These are phyloP conservation scores for Suillus lakei DNA, from an alignment of 768 basidiomycete genomes.

Conservation along the genomic window DNA sequence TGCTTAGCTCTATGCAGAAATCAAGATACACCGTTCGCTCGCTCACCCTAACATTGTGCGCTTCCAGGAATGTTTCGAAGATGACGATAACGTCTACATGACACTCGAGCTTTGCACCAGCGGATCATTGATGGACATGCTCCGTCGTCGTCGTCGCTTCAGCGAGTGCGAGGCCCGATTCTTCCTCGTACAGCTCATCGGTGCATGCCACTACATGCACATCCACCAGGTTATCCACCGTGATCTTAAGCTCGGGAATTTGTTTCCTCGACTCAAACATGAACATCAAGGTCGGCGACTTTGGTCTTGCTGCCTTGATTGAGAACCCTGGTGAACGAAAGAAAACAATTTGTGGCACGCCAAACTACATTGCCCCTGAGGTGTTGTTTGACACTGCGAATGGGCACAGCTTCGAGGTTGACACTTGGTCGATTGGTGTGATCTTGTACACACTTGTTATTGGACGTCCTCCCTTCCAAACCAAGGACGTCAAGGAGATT, in stretches of 20 bases:
- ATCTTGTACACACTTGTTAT: conserved; percentile 94
- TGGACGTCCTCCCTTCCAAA: conserved; percentile 98
- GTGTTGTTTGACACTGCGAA: conserved; percentile 95
- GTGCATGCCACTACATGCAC: conserved; percentile 98
- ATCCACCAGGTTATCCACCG: conserved; percentile 95
- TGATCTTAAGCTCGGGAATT: conserved; percentile 94
- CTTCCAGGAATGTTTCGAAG: conserved; percentile 96
- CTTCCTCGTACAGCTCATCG: conserved; percentile 93
- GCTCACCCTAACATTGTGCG: conserved; percentile 91
- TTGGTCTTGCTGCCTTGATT: conserved; percentile 95
- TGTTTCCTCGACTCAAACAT: conserved; percentile 90
- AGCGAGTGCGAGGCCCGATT: conserved; percentile 92
- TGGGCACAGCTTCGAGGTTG: conserved; percentile 98
- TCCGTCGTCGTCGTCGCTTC: conserved; percentile 84
- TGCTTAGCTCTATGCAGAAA: conserved; percentile 92
- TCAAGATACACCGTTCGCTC: conserved; percentile 94
- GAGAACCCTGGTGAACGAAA: conserved; percentile 96
- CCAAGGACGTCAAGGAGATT: conserved; percentile 95
- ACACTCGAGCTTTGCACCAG: conserved; percentile 90
- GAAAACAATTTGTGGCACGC: conserved; percentile 99
- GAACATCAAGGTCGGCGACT: conserved; percentile 97
- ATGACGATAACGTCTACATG: conserved; percentile 96
- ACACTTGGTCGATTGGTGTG: conserved; percentile 97
- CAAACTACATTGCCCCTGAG: conserved; percentile 98
- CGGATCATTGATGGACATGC: conserved; percentile 90